Conservation (phyloP, 2,329 filamentous ascomycete species). For the Microdochium trichocladiopsis region DNA sequence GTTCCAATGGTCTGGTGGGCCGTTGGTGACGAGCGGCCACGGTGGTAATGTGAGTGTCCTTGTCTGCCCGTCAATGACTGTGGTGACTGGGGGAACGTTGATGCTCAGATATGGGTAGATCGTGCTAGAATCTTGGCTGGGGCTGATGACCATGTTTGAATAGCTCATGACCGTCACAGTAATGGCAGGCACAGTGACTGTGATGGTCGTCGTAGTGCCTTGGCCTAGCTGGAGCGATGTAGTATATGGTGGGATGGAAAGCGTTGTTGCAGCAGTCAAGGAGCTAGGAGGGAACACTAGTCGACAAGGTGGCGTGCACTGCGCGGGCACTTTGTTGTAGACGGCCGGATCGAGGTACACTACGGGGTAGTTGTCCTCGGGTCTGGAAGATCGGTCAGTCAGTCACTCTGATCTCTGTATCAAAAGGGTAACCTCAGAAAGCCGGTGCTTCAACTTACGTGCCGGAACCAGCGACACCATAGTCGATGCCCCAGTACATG, state of each 20-base stretch:
- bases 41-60: conserved; percentile 2
- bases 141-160: background rate
- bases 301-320: conserved; percentile 3
- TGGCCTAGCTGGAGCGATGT: conserved; percentile 1
- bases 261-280: conserved; percentile 1
- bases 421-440: too few species aligned
- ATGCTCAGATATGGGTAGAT: conserved; percentile 2
- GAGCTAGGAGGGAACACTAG: conserved; percentile 3
- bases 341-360: background rate
- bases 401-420: too few species aligned
- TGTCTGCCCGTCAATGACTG: background rate
- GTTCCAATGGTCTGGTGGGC: conserved; percentile 2
- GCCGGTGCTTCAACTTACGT: too few species aligned
- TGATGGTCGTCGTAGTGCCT: conserved; percentile 2
- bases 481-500: background rate
- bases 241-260: conserved; percentile 3
- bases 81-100: conserved; percentile 1
- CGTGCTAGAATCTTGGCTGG: background rate
- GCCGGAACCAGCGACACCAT: background rate
- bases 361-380: background rate
- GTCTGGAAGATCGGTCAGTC: too few species aligned
- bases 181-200: background rate
- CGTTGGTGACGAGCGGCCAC: conserved; percentile 2
- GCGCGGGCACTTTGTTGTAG: background rate
- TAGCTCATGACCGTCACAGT: conserved; percentile 1